Conservation (phyloP, 768 basidiomycete species). For the Cystobasidium onofrii region DNA sequence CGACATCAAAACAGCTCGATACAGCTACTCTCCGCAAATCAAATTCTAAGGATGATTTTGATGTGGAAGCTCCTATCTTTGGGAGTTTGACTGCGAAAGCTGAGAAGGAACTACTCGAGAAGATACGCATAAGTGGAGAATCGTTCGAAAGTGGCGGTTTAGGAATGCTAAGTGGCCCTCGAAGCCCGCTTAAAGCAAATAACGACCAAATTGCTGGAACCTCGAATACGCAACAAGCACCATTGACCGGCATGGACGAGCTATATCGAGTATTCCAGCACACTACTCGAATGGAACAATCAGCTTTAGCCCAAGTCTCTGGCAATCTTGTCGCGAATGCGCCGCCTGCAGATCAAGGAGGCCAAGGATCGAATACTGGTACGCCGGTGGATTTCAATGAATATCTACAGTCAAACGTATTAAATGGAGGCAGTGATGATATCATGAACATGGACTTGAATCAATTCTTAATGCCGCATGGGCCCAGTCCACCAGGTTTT, state of each 20-base stretch:
- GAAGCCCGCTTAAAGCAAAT: too few species aligned
- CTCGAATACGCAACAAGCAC: too few species aligned
- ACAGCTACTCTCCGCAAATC: too few species aligned
- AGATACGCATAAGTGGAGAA: not conserved
- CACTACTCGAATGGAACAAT: too few species aligned
- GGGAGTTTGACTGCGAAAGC: not conserved
- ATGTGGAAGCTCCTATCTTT: not conserved
- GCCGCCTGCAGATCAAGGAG: not conserved
- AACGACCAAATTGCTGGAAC: too few species aligned
- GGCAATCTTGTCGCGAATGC: too few species aligned
- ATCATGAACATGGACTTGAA: not conserved
- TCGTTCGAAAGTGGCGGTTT: not conserved
- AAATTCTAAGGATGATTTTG: not conserved
- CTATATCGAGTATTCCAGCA: too few species aligned
- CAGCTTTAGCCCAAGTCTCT: too few species aligned
- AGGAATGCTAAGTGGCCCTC: too few species aligned
- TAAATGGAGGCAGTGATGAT: not conserved
- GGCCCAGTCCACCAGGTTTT: not conserved
- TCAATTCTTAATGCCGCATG: not conserved
- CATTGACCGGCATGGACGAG: too few species aligned
- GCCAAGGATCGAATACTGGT: not conserved
- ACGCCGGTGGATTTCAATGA: constrained; percentile 1
- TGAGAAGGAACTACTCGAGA: not conserved
- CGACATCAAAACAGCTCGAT: too few species aligned
- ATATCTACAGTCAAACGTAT: not conserved